Base-by-base conservation (phyloP, 768 basidiomycete genomes). In the Leccinellum rugosiceps region DNA sequence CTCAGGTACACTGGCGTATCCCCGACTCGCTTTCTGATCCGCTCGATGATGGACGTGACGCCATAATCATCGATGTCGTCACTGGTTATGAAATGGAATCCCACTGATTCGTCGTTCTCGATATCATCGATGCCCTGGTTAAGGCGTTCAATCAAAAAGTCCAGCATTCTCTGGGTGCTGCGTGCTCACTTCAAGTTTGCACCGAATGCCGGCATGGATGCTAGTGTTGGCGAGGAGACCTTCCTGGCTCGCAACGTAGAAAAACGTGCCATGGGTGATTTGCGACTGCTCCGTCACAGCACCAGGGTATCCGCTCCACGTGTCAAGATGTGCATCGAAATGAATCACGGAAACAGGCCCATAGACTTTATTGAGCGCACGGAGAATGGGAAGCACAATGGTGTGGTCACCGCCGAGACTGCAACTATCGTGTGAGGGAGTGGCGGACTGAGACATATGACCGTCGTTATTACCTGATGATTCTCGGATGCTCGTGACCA, bases 51-150 rank as follows among this genome's bases (percentile, higher is more conserved):
- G 52, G 84, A 84, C 4, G 79, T 65, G 26, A 90, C 76, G 3
- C 92, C 92, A 38, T 87, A 61, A 57, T 92, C 89, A 59, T 94
- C 93, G 51, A 94, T 86, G 59, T 94, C 92, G 60, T 91, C 89
- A 11, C 86, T 84, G 6, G 86, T 81, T 55, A 95, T 85, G 52
- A 93, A 69, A 62, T 90, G 80, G 70, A 94, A 94, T 17, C 93
- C 92, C 52, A 87, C 85, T 1, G 78, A 74, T 57, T 77, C 74
- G 69, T 95, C 92, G 65, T 88, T 80, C 53, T 80, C 79, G 10
- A 93, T 72, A 17, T 72, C 71, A 26, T 23, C 31, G 1, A 64
- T 48, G 10, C 63, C 63, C 72, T 72, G 4, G 11, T 65, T 31
- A 26, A 25, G 1, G 28, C 6, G 19, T n/a, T 23, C 13, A 10